Conservation (phyloP, 352 stramenopile species). For the Phytopythium oedochilum region DNA sequence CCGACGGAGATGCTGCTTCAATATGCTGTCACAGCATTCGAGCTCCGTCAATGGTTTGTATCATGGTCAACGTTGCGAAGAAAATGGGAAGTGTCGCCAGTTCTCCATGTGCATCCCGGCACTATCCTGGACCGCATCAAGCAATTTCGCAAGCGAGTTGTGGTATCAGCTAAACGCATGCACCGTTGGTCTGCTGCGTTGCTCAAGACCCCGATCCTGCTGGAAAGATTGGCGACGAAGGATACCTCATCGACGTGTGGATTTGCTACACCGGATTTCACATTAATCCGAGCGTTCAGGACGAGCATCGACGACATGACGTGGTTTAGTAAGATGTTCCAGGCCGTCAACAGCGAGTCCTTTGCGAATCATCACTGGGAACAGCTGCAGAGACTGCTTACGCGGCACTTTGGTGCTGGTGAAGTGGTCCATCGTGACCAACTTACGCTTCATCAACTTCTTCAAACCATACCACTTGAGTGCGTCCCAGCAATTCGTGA, state of each 20-base stretch:
- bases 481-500: neutral
- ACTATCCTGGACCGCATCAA: conserved; percentile 51
- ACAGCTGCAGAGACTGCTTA: neutral
- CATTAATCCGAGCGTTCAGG: conserved; percentile 29
- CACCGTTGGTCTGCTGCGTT: conserved; percentile 13
- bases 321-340: conserved; percentile 38
- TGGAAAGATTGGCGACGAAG: neutral
- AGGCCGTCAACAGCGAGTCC: conserved; percentile 31
- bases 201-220: conserved; percentile 4
- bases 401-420: neutral
- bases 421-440: neutral
- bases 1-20: conserved; percentile 42
- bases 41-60: conserved; percentile 49
- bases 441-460: neutral
- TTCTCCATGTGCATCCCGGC: conserved; percentile 36
- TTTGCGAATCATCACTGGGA: conserved; percentile 42
- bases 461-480: neutral
- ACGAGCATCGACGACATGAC: conserved; percentile 38
- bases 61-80: conserved; percentile 40
- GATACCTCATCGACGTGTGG: conserved; percentile 5
- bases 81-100: conserved; percentile 38
- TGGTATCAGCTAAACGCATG: conserved; percentile 29
- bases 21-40: conserved; percentile 47
- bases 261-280: conserved; percentile 14
- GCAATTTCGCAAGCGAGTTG: conserved; percentile 48